Evolutionary conservation across 129 eudicot species (phyloP).

Genomic region (Centrapalus pauciflorus): DNA sequence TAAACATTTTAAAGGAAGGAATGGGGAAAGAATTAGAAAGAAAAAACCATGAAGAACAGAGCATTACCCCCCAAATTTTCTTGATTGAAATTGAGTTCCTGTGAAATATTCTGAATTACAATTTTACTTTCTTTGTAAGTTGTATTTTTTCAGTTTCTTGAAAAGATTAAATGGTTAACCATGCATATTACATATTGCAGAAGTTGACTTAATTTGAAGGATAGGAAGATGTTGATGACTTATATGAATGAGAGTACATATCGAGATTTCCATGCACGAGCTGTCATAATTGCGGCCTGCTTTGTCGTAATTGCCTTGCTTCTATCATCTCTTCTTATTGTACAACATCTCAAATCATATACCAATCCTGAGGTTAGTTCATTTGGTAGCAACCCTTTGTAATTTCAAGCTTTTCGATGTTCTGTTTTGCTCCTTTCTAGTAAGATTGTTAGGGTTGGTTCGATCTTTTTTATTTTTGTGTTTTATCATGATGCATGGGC

Average conservation of each 20-base stretch:
- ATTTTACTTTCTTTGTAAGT: neutral
- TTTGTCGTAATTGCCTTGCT: slow-evolving; percentile 53
- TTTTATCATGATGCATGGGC: too few relatives aligned
- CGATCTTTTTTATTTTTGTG: too few relatives aligned
- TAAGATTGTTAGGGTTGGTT: too few relatives aligned
- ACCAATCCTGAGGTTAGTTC: slow-evolving; percentile 78
- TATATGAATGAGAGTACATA: slow-evolving; percentile 27
- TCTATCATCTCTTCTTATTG: slow-evolving; percentile 52
- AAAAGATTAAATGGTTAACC: neutral
- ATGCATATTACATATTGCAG: slow-evolving; percentile 16
- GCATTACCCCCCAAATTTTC: too few relatives aligned
- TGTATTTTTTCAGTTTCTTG: neutral
- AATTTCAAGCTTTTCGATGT: neutral
- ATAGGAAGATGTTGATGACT: slow-evolving; percentile 33
- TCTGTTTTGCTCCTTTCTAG: neutral
- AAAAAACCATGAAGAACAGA: too few relatives aligned
- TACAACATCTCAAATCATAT: slow-evolving; percentile 75
- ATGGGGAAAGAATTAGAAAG: too few relatives aligned
- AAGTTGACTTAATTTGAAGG: slow-evolving; percentile 1
- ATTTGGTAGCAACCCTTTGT: neutral
- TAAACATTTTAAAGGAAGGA: too few relatives aligned
- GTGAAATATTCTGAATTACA: too few relatives aligned
- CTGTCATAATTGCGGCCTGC: slow-evolving; percentile 53
- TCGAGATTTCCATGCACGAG: slow-evolving; percentile 39
- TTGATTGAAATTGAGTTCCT: too few relatives aligned